Evolutionary conservation across 345 rosid species (phyloP), one percentile per base, ranked within the genome.

Genomic region (Angophora floribunda): DNA sequence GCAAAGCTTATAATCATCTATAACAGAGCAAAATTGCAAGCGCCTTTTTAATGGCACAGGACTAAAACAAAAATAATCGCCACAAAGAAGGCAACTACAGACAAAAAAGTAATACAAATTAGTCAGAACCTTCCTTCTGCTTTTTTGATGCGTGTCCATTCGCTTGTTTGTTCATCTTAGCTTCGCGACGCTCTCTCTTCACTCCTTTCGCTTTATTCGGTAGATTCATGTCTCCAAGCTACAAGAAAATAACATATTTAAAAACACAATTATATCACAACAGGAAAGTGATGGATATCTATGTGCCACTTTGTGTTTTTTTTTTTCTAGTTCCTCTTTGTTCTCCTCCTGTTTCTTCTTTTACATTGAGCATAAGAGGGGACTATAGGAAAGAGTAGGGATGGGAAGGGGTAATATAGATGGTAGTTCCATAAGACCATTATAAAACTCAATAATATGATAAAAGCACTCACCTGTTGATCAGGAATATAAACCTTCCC

Each of bases 111-210:
- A 50, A 63, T 7, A 52, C 19, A 67, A 86, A 51, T 93, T 89
- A 93, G 53, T 87, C 89, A 7, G 97, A 92, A 78, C 89, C 92
- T 93, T 93, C 97, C 92, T 91, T 96, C 80, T 85, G 94, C 93
- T 91, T 98, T 89, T 98, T 97, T 7, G 93, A 67, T 85, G 94
- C 88, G 45, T 52, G 92, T 87, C 88, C 94, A 22, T 78, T 90
- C 24, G 86, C 88, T 45, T 89, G 88, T 11, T 87, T 88, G 89
- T 94, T 95, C 93, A 86, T 85, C 91, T 94, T 97, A 22, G 95
- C 95, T 90, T 97, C 99, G 36, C 95, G 97, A 1, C 98, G 94
- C 91, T 98, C 99, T 94, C 99, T 95, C 94, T 98, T 98, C 88
- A 95, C 90, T 88, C 99, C 99, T 92, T 98, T 98, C 7, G 97